Evolutionary conservation across 2,329 filamentous ascomycete species (phyloP).

Genomic region (Aurifilum marmelostoma): DNA sequence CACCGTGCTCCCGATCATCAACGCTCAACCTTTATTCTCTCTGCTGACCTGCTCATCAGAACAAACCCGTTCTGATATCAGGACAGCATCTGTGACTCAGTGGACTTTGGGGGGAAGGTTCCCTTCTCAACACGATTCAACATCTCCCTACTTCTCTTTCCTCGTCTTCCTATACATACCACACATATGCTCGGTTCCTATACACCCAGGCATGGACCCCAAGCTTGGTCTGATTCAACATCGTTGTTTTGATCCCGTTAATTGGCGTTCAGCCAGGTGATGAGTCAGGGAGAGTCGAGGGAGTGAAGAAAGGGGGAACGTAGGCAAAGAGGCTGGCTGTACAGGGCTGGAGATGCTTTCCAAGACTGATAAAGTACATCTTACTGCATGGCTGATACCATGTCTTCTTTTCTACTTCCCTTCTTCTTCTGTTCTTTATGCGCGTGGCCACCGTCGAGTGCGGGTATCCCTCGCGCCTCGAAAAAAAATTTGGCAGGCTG

Average conservation of each 20-base stretch:
- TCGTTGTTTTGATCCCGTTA: not conserved
- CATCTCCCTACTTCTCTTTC: not conserved
- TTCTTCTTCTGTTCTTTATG: not conserved
- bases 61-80: not conserved
- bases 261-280: not conserved
- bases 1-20: too few species aligned
- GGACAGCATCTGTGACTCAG: not conserved
- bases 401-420: not conserved
- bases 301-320: too few species aligned
- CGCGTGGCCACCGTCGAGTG: not conserved
- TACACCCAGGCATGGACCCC: not conserved
- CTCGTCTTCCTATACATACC: not conserved
- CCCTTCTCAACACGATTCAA: too few species aligned
- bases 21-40: not conserved
- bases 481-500: not conserved
- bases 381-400: not conserved
- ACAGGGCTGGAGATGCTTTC: not conserved
- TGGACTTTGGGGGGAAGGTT: too few species aligned
- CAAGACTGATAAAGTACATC: not conserved
- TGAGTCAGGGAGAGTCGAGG: not conserved
- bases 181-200: not conserved
- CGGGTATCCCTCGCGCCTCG: not conserved
- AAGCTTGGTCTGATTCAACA: not conserved
- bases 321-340: not conserved
- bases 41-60: not conserved